phyloP scores from a whole-genome alignment of 2,329 filamentous ascomycete species.

The Pseudogymnoascus verrucosus region DNA sequence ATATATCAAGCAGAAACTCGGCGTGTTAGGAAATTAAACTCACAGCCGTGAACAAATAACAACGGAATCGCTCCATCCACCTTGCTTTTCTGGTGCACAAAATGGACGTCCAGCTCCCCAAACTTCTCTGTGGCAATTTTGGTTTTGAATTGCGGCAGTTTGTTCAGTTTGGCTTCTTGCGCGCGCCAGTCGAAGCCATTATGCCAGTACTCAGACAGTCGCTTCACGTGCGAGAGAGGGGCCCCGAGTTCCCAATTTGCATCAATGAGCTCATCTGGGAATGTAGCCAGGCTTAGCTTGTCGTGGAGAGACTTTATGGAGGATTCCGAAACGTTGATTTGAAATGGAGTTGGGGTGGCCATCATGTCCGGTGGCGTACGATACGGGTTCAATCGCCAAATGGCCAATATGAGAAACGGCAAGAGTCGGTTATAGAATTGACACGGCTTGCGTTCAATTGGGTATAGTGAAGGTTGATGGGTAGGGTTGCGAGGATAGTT shows the following conservation, averaged over 20 bases:
- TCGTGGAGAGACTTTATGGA: conserved; percentile 6
- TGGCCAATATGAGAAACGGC: background rate
- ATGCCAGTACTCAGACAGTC: conserved; percentile 18
- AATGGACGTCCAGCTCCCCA: conserved; percentile 53
- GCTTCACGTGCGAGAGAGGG: conserved; percentile 11
- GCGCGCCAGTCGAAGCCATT: conserved; percentile 20
- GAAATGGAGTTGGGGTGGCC: conserved; percentile 1
- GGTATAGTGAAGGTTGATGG: background rate
- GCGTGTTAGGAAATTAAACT: conserved; percentile 9
- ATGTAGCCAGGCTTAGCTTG: conserved; percentile 11
- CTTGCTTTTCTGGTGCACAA: conserved; percentile 48
- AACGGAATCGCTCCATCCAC: conserved; percentile 50
- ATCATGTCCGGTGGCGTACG: background rate
- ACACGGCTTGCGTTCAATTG: background rate
- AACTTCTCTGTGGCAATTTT: conserved; percentile 45
- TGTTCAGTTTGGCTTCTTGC: conserved; percentile 19
- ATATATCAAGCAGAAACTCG: background rate
- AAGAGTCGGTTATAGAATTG: background rate
- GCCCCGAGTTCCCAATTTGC: conserved; percentile 12
- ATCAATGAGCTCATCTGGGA: conserved; percentile 13
- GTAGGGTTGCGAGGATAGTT: background rate
- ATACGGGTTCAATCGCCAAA: background rate
- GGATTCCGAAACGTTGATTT: conserved; percentile 10
- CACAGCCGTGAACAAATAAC: conserved; percentile 57
- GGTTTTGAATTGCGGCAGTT: conserved; percentile 23